Conservation (phyloP, 768 basidiomycete genomes). For the Cytidiella melzeri region DNA sequence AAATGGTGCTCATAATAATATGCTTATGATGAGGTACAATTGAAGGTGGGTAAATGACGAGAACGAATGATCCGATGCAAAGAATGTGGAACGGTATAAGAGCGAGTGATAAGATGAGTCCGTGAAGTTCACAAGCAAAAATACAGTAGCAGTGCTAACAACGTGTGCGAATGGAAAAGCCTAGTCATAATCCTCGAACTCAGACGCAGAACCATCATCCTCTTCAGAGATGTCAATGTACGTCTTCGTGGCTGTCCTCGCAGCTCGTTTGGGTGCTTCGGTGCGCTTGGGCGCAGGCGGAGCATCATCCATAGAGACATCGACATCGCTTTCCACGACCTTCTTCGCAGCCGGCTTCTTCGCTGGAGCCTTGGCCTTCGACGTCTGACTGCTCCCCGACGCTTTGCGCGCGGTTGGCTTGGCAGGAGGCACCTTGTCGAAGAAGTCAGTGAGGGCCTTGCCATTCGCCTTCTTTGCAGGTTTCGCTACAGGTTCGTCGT, state of each 20-base stretch:
- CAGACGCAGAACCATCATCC: constrained; percentile 28
- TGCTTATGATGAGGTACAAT: not conserved
- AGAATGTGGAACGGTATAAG: not conserved
- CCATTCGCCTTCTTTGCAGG: constrained; percentile 20
- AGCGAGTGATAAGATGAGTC: not conserved
- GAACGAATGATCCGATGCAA: not conserved
- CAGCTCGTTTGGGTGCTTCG: constrained; percentile 42
- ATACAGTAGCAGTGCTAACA: not conserved
- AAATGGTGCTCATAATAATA: too few species aligned
- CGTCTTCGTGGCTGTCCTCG: constrained; percentile 45
- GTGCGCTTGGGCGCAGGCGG: constrained; percentile 37
- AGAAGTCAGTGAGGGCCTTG: constrained; percentile 51
- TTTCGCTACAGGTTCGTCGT: not conserved
- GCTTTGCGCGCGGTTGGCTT: constrained; percentile 25
- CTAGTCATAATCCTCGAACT: constrained; percentile 26
- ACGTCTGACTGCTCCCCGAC: constrained; percentile 5
- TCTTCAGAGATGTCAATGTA: constrained; percentile 36
- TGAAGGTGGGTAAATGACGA: not conserved
- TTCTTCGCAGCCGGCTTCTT: constrained; percentile 44
- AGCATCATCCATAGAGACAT: constrained; percentile 36
- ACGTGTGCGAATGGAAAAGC: not conserved
- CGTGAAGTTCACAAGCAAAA: too few species aligned
- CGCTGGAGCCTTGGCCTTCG: constrained; percentile 38
- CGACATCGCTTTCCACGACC: constrained; percentile 36
- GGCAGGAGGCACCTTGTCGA: constrained; percentile 36